Conservation (phyloP, 2,329 filamentous ascomycete genomes). For the Chaetomium globosum region DNA sequence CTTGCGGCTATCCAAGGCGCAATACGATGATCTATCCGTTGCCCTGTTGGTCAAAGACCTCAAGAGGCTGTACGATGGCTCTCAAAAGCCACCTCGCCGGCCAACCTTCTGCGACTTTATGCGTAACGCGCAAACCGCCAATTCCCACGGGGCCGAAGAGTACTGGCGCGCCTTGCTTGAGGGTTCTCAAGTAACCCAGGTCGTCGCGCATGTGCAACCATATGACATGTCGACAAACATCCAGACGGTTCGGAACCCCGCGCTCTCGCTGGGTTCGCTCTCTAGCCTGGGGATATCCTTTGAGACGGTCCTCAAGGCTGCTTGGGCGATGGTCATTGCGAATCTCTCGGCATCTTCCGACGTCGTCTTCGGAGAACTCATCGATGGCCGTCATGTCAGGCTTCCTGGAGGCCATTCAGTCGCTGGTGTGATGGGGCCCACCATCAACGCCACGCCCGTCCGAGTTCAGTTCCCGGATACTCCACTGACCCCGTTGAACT, state of each 20-base stretch:
- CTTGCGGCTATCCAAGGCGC: conserved; percentile 52
- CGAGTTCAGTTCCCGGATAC: conserved; percentile 51
- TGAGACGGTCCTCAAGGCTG: conserved; percentile 58
- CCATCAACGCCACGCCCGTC: conserved; percentile 52
- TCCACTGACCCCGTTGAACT: conserved; percentile 51
- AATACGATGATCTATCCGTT: conserved; percentile 53
- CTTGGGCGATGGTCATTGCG: conserved; percentile 60
- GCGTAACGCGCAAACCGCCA: conserved; percentile 45
- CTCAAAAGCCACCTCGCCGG: conserved; percentile 40
- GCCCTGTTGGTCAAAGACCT: conserved; percentile 54
- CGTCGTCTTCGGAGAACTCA: conserved; percentile 59
- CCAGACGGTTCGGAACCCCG: conserved; percentile 47
- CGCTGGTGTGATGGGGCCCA: conserved; percentile 51
- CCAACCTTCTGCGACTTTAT: conserved; percentile 55
- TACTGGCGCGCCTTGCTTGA: conserved; percentile 53
- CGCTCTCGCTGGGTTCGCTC: conserved; percentile 46
- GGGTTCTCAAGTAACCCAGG: conserved; percentile 51
- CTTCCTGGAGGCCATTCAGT: conserved; percentile 59
- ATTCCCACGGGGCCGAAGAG: conserved; percentile 45
- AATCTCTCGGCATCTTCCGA: conserved; percentile 53
- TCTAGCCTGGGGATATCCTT: conserved; percentile 51
- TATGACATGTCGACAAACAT: conserved; percentile 45
- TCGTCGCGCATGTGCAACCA: conserved; percentile 49
- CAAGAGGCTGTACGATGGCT: conserved; percentile 49
- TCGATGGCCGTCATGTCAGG: conserved; percentile 51